Percentiles rank a stretch among this genome's conserved stretches.
Evolutionary conservation across 2,329 filamentous ascomycete species (phyloP).

Genomic region (Thielaviopsis populi): DNA sequence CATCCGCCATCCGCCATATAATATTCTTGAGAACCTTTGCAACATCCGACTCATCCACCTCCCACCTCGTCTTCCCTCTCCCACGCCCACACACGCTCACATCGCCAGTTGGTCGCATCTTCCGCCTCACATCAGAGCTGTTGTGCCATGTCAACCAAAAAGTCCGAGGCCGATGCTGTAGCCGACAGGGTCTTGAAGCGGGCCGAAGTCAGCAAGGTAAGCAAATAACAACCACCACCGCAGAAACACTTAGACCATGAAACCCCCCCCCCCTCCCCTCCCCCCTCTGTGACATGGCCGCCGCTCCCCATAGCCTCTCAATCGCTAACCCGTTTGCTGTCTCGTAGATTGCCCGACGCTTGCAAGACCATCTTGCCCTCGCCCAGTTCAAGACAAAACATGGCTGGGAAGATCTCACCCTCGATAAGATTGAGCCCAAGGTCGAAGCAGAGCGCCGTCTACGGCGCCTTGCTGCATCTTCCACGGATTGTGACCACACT

Average conservation of each 20-base stretch:
- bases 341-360: conserved; percentile 69
- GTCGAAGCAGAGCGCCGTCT: conserved; percentile 65
- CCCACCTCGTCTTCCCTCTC: background rate
- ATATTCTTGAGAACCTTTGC: background rate
- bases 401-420: conserved; percentile 80
- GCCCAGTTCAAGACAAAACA: conserved; percentile 96
- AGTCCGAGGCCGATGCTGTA: conserved; percentile 38
- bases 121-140: background rate
- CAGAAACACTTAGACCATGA: background rate
- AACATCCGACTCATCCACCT: conserved; percentile 5
- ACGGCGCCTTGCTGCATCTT: conserved; percentile 37
- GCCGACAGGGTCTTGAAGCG: conserved; percentile 55
- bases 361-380: conserved; percentile 86
- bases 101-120: background rate
- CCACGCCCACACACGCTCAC: background rate
- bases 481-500: conserved; percentile 52
- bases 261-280: background rate
- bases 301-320: background rate
- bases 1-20: background rate
- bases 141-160: conserved; percentile 47
- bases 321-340: background rate
- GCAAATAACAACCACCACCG: conserved; percentile 21
- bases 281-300: background rate
- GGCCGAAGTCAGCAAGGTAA: conserved; percentile 62
- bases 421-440: conserved; percentile 74